A percentile compares a stretch with the other conserved stretches of the same genome.
phyloP scores from a whole-genome alignment of 164 flowering plant genomes.

The Vitis rupestris region DNA sequence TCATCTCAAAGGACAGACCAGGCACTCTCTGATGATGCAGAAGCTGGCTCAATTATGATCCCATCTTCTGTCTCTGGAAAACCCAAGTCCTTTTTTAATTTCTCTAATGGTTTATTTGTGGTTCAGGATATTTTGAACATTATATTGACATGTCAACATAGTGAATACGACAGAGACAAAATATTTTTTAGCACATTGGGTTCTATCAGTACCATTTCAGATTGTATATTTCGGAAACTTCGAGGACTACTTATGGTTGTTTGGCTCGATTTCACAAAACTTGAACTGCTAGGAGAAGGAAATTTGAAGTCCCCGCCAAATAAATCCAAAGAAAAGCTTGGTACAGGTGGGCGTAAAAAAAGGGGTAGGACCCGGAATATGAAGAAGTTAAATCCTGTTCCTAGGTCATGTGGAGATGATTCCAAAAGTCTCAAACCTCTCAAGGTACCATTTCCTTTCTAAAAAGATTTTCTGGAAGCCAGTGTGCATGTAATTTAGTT shows the following conservation, averaged over 20 bases:
- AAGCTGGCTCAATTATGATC: constrained; percentile 20
- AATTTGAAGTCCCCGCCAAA: constrained; percentile 24
- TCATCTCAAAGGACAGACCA: constrained; percentile 18
- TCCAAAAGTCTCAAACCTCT: constrained; percentile 19
- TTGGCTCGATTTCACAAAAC: constrained; percentile 73
- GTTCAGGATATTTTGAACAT: constrained; percentile 57
- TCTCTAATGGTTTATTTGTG: constrained; percentile 44
- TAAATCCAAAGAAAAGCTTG: constrained; percentile 47
- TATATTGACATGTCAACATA: constrained; percentile 27
- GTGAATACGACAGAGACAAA: constrained; percentile 36
- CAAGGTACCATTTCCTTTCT: constrained; percentile 38
- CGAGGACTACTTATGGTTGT: constrained; percentile 73
- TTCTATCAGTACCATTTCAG: constrained; percentile 59
- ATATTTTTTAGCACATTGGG: constrained; percentile 71
- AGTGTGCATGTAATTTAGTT: constrained; percentile 1
- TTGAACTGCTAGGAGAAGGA: constrained; percentile 70
- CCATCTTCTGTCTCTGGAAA: constrained; percentile 30
- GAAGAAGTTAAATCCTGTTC: constrained; percentile 39
- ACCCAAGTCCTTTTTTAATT: constrained; percentile 24
- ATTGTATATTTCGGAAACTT: constrained; percentile 63
- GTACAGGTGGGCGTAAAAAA: constrained; percentile 44
- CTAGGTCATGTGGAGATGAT: constrained; percentile 24
- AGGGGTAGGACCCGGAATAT: constrained; percentile 55
- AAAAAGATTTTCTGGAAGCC: neutral
- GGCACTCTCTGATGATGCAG: constrained; percentile 29